Evolutionary conservation across 2,329 filamentous ascomycete genomes (phyloP).

Genomic region (Paraconiothyrium brasiliense): DNA sequence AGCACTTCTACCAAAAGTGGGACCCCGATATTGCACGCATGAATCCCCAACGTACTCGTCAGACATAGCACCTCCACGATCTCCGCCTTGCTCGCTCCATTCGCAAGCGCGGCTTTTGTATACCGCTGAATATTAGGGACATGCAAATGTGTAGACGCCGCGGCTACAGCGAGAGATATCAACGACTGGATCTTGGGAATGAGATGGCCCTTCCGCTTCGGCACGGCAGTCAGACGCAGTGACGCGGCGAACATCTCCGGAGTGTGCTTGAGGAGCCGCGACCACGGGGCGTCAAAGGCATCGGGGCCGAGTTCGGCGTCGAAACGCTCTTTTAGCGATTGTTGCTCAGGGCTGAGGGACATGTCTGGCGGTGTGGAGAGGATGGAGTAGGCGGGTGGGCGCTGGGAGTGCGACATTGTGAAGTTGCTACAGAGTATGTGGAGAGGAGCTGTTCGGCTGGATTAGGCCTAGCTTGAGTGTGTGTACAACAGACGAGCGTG

Average conservation of each 20-base stretch:
- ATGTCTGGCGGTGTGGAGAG: constrained; percentile 23
- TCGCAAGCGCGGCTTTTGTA: constrained; percentile 50
- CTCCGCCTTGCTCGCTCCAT: constrained; percentile 54
- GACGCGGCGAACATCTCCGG: constrained; percentile 43
- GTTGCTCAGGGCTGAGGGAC: constrained; percentile 32
- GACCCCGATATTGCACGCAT: constrained; percentile 59
- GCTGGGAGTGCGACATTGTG: constrained; percentile 14
- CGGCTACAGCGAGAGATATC: constrained; percentile 56
- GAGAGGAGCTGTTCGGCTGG: constrained; percentile 9
- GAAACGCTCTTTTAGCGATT: constrained; percentile 35
- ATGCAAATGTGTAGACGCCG: constrained; percentile 57
- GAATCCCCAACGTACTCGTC: constrained; percentile 57
- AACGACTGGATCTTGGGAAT: constrained; percentile 54
- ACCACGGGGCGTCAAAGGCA: constrained; percentile 40
- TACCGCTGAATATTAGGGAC: constrained; percentile 54
- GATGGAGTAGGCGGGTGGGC: constrained; percentile 21
- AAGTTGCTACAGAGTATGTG: background rate
- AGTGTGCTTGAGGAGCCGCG: constrained; percentile 34
- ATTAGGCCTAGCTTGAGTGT: constrained; percentile 22
- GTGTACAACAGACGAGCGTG: background rate
- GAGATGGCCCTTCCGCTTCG: constrained; percentile 47
- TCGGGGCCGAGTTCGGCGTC: constrained; percentile 32
- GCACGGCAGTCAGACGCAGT: constrained; percentile 38
- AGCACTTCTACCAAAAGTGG: constrained; percentile 59
- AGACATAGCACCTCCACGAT: constrained; percentile 59